These are phyloP conservation scores for Ceratocystis ficicola DNA, from an alignment of 2,329 filamentous ascomycete genomes.

Conservation along the genomic window DNA sequence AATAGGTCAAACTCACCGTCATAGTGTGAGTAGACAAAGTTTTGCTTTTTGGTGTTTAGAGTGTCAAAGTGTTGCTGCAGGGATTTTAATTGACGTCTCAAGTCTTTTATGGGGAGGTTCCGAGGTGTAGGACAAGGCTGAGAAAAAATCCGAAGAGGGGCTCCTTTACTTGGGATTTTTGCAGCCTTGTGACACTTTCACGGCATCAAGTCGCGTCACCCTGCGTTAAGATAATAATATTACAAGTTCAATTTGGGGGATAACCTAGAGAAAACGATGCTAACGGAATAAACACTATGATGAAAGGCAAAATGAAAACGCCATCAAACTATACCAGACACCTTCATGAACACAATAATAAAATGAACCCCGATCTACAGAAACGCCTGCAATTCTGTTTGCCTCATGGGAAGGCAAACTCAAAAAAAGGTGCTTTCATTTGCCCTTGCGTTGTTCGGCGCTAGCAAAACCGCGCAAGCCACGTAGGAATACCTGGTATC, in stretches of 20 bases:
- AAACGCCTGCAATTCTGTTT: neutral
- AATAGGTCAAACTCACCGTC: constrained; percentile 5
- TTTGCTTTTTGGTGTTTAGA: neutral
- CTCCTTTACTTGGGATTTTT: neutral
- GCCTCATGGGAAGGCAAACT: neutral
- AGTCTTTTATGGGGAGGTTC: constrained; percentile 12
- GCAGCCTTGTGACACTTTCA: neutral
- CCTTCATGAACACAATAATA: neutral
- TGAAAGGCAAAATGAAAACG: constrained; percentile 3
- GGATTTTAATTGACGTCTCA: constrained; percentile 22
- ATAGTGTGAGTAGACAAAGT: constrained; percentile 9
- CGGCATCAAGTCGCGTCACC: neutral
- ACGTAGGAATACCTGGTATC: constrained; percentile 85
- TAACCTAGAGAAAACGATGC: constrained; percentile 4
- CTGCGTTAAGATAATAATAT: neutral
- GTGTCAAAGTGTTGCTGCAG: constrained; percentile 12
- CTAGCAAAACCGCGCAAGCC: constrained; percentile 73
- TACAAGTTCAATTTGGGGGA: neutral
- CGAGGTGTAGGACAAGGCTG: constrained; percentile 14
- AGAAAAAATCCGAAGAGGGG: constrained; percentile 16
- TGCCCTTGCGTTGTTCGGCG: constrained; percentile 79
- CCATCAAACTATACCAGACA: constrained; percentile 18
- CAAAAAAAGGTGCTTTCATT: constrained; percentile 30
- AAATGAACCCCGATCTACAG: neutral
- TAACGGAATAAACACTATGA: constrained; percentile 10